Percentiles rank a stretch among this genome's conserved stretches.
Conservation (phyloP, 495 filamentous ascomycete genomes). For the Hypoxylon rickii region DNA sequence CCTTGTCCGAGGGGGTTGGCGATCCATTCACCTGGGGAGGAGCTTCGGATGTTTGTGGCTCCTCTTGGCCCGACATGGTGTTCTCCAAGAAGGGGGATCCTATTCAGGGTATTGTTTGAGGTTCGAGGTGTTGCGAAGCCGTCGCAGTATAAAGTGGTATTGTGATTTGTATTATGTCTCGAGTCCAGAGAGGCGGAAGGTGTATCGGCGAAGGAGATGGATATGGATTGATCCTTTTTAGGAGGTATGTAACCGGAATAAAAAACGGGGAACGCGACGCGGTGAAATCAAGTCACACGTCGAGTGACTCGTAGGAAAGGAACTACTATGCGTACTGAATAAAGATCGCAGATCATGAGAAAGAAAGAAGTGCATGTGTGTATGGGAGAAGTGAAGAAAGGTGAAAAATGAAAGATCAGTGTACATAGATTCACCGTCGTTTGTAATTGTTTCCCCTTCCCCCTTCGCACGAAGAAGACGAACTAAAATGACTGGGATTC, state of each 20-base stretch:
- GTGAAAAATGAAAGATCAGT: slow-evolving; percentile 16
- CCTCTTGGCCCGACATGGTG: slow-evolving; percentile 38
- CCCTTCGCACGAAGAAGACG: slow-evolving; percentile 28
- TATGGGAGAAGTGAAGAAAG: slow-evolving; percentile 16
- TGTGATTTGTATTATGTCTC: slow-evolving; percentile 20
- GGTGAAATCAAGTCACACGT: slow-evolving; percentile 3
- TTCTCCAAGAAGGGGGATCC: background rate
- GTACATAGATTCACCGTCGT: slow-evolving; percentile 31
- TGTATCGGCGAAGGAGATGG: no score
- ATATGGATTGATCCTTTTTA: slow-evolving; percentile 2
- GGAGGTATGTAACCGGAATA: slow-evolving; percentile 10
- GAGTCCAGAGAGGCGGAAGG: slow-evolving; percentile 1
- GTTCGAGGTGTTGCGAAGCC: slow-evolving; percentile 3
- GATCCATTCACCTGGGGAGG: slow-evolving; percentile 33
- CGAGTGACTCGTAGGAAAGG: slow-evolving; percentile 1
- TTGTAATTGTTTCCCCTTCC: slow-evolving; percentile 34
- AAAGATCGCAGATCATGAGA: slow-evolving; percentile 30
- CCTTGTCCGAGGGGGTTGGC: slow-evolving; percentile 43
- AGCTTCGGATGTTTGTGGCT: slow-evolving; percentile 28
- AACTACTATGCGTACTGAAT: slow-evolving; percentile 24
- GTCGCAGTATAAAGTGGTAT: slow-evolving; percentile 4
- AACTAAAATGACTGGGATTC: slow-evolving; percentile 29
- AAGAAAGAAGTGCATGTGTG: slow-evolving; percentile 6
- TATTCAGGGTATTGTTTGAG: slow-evolving; percentile 2
- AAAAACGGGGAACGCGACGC: slow-evolving; percentile 20